These are phyloP conservation scores for Fusarium succisae DNA, from an alignment of 2,329 filamentous ascomycete species.

Conservation along the genomic window DNA sequence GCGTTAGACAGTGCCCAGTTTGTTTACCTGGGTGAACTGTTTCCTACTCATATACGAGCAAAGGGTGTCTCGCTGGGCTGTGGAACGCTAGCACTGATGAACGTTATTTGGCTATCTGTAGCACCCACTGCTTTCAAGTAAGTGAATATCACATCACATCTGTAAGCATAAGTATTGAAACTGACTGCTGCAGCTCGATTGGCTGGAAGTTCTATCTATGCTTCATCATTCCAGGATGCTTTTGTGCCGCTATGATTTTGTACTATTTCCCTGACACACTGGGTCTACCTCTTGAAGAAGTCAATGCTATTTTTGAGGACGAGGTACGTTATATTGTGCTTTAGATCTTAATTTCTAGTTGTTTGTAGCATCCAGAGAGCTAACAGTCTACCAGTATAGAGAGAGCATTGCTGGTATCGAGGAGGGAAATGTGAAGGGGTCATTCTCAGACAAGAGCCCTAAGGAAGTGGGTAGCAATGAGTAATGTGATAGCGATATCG, in stretches of 20 bases:
- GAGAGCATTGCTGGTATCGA: not conserved
- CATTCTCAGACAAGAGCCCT: not conserved
- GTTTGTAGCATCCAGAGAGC: not conserved
- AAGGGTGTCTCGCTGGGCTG: not conserved
- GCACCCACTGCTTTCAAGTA: not conserved
- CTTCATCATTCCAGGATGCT: not conserved
- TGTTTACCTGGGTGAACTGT: not conserved
- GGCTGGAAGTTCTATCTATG: not conserved
- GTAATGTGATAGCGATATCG: not conserved
- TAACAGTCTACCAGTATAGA: not conserved
- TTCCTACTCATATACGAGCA: not conserved
- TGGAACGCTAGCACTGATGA: not conserved
- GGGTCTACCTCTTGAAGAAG: not conserved
- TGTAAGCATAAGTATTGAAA: fast-evolving
- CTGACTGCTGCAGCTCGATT: not conserved
- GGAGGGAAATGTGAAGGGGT: not conserved
- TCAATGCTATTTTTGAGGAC: not conserved
- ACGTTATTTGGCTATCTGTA: not conserved
- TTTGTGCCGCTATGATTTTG: not conserved
- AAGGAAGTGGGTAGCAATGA: not conserved
- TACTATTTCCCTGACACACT: not conserved
- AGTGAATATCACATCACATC: not conserved
- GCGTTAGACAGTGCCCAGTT: not conserved
- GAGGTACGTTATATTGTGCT: not conserved
- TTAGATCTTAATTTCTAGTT: fast-evolving